Evolutionary conservation across 192 early-diverging fungal species (phyloP), one percentile per base, ranked within the genome.

Genomic region (Rhizophagus sp.): DNA sequence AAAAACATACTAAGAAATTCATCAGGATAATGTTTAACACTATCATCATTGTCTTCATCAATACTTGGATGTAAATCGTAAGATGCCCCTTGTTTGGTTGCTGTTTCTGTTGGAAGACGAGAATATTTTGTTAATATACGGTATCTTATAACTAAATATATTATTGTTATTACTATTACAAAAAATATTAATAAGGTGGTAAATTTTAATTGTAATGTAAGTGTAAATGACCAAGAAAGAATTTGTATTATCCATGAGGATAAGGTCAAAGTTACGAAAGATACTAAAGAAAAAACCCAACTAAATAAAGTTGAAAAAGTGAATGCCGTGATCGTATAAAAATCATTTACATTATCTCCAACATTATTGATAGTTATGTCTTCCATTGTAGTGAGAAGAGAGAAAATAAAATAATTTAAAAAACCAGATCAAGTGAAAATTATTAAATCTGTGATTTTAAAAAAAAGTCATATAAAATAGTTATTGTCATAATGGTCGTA

Each of bases 1-100:
- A 97, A 85, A 82, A 97, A 97, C 0, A 90, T 93, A 65, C 89
- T 89, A 61, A 95, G 86, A 79, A 95, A 93, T 78, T 96, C 94
- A 77, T 95, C 93, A 12, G 91, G 88, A 67, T 89, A 89, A 66
- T 82, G 83, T 63, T 86, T 80, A 27, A 83, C 66, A 57, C 62
- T 44, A n/a, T 76, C 82, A 30, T 89, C 85, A 25, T 90, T 83
- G 25, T 91, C 92, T 39, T 88, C 88, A 39, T 84, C 83, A 49
- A 83, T 81, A 69, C 93, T 92, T 1, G 94, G 93, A 74, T 95
- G 93, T 57, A 97, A 82, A 84, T 97, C 94, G 68, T 95, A 94
- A 0, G 87, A 85, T 27, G 80, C 79, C 8, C 83, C 83, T 30
- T 81, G 82, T 62, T 88, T 85, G 1, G 71, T 75, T 17, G 81